phyloP scores from a whole-genome alignment of 1,284 basidiomycete genomes.

The Sporisorium iseilematis-ciliati region DNA sequence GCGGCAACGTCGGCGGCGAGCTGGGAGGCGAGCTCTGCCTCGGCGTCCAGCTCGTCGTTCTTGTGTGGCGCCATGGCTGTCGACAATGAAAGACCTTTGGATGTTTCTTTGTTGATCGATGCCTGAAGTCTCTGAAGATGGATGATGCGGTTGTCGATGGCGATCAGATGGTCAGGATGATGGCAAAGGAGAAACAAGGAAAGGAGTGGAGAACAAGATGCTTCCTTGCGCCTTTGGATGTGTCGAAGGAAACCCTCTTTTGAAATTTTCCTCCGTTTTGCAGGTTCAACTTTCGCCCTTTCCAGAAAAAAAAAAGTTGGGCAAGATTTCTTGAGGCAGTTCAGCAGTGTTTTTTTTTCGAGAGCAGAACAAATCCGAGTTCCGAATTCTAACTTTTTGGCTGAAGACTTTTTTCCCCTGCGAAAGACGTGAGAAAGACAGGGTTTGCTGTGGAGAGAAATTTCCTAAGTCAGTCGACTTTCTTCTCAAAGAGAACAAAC shows the following conservation, averaged over 20 bases:
- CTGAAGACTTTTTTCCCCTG: slow-evolving; percentile 6
- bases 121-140: neutral
- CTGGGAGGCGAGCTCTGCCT: slow-evolving; percentile 61
- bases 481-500: neutral
- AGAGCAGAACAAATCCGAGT: slow-evolving; percentile 15
- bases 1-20: slow-evolving; percentile 62
- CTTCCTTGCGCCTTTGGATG: neutral
- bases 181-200: slow-evolving; percentile 3
- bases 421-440: slow-evolving; percentile 19
- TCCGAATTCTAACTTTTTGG: slow-evolving; percentile 14
- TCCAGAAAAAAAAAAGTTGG: slow-evolving; percentile 8
- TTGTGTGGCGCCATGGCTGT: slow-evolving; percentile 44
- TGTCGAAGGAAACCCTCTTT: slow-evolving; percentile 11
- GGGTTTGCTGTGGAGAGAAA: slow-evolving; percentile 31
- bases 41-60: slow-evolving; percentile 46
- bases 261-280: slow-evolving; percentile 47
- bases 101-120: neutral
- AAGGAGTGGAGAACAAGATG: slow-evolving; percentile 1
- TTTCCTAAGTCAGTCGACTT: neutral
- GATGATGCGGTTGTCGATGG: neutral
- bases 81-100: neutral
- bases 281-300: slow-evolving; percentile 10
- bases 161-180: slow-evolving; percentile 1
- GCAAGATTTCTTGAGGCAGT: neutral
- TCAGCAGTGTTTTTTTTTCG: neutral